Percentiles rank a stretch among this genome's conserved stretches.
Evolutionary conservation across 495 filamentous ascomycete species (phyloP).

Genomic region (Bryoglossum gracile): DNA sequence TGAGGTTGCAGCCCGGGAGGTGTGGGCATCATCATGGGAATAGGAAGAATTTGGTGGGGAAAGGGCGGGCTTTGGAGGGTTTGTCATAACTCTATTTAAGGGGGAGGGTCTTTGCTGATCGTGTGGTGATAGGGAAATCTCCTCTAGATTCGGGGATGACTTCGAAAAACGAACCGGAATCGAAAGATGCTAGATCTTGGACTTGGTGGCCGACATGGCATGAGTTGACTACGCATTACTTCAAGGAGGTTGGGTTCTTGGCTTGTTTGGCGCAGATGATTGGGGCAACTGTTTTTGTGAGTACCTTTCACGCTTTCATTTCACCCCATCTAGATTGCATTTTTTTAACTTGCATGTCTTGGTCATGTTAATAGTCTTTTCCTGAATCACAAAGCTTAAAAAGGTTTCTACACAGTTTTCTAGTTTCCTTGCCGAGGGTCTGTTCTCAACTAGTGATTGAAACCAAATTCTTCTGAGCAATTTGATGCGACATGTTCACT

Average conservation of each 20-base stretch:
- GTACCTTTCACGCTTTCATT: too few species aligned
- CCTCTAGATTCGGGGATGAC: conserved; percentile 8
- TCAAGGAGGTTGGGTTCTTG: conserved; percentile 62
- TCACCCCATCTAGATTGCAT: too few species aligned
- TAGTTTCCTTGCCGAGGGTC: too few species aligned
- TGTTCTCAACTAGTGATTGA: too few species aligned
- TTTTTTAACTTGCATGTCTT: too few species aligned
- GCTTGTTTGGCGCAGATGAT: conserved; percentile 54
- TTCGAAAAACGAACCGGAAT: conserved; percentile 5
- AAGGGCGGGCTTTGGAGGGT: conserved; percentile 21
- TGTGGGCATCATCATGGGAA: conserved; percentile 54
- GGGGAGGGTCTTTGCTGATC: too few species aligned
- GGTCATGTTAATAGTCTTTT: too few species aligned
- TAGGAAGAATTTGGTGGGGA: conserved; percentile 38
- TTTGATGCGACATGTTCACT: too few species aligned
- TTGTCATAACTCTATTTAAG: neutral
- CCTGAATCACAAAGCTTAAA: too few species aligned
- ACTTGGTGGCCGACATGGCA: conserved; percentile 52
- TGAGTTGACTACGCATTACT: conserved; percentile 55
- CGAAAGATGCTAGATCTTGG: conserved; percentile 31
- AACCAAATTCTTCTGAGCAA: too few species aligned
- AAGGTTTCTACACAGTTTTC: too few species aligned
- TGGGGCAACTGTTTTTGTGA: conserved; percentile 52
- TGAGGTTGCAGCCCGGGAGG: conserved; percentile 25
- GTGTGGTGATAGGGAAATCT: conserved; percentile 11